Evolutionary conservation across 768 basidiomycete genomes (phyloP).

Genomic region (Udeniomyces megalosporus): DNA sequence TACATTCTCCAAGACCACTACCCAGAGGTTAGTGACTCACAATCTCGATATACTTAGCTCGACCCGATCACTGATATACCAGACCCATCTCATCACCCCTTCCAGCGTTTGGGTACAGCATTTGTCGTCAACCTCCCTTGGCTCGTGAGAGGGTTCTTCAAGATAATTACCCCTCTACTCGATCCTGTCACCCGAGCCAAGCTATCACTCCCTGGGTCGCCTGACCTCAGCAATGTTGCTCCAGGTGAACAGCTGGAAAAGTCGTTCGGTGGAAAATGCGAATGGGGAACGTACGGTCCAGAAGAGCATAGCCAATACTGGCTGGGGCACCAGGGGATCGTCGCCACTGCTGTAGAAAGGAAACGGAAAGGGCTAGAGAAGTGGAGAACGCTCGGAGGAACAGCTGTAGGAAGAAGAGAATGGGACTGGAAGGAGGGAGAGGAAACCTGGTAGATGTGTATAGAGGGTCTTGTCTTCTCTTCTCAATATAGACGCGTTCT

Average conservation of each 20-base stretch:
- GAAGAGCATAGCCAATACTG: constrained; percentile 4
- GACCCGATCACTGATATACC: not conserved
- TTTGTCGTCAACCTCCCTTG: constrained; percentile 13
- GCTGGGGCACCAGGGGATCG: not conserved
- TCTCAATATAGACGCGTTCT: too few species aligned
- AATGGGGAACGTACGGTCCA: not conserved
- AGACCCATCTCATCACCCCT: not conserved
- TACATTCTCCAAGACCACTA: constrained; percentile 12
- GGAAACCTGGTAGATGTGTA: constrained; percentile 2
- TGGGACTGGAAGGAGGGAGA: constrained; percentile 15
- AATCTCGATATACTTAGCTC: not conserved
- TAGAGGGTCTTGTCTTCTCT: too few species aligned
- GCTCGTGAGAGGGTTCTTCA: constrained; percentile 10
- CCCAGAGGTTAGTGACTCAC: too few species aligned
- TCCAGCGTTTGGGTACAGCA: not conserved
- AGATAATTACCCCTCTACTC: constrained; percentile 6
- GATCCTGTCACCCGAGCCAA: constrained; percentile 13
- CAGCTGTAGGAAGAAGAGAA: constrained; percentile 6
- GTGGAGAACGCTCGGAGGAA: constrained; percentile 1
- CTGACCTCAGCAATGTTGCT: not conserved
- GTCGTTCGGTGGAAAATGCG: constrained; percentile 7
- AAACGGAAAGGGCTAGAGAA: constrained; percentile 4
- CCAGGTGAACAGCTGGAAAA: constrained; percentile 2
- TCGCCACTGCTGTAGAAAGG: not conserved
- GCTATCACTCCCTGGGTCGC: constrained; percentile 8